A percentile compares a stretch with the other conserved stretches of the same genome.
phyloP scores from a whole-genome alignment of 352 stramenopile genomes.

The Globisporangium abappressorium region DNA sequence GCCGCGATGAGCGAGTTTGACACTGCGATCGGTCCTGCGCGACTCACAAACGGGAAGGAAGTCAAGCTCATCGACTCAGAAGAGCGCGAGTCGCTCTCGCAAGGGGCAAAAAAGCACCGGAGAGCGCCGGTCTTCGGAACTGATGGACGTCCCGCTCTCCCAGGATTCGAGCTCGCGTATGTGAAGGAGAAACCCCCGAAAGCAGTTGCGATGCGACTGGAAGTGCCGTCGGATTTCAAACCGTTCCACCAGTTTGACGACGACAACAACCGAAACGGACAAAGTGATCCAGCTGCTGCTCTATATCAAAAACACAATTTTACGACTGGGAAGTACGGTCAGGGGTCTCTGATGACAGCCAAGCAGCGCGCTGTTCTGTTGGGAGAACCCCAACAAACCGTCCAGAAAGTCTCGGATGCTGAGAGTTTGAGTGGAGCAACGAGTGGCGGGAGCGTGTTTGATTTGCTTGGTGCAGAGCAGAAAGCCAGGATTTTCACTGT shows the following conservation, averaged over 20 bases:
- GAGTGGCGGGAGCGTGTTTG: constrained; percentile 52
- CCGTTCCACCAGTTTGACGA: constrained; percentile 47
- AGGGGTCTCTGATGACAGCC: constrained; percentile 40
- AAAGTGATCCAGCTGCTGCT: constrained; percentile 17
- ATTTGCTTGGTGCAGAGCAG: constrained; percentile 45
- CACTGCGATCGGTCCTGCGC: constrained; percentile 38
- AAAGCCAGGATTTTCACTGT: constrained; percentile 43
- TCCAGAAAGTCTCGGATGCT: not conserved
- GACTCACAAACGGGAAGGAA: constrained; percentile 18
- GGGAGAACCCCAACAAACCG: constrained; percentile 16
- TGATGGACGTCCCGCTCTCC: constrained; percentile 53
- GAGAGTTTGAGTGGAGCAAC: not conserved
- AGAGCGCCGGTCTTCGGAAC: constrained; percentile 33
- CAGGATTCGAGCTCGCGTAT: constrained; percentile 49
- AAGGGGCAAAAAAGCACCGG: not conserved
- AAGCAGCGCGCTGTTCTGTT: constrained; percentile 46
- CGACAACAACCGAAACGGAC: constrained; percentile 1
- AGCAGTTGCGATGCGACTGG: constrained; percentile 32
- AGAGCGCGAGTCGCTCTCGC: constrained; percentile 24
- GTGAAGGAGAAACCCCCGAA: constrained; percentile 45
- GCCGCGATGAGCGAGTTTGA: constrained; percentile 71
- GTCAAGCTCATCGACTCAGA: constrained; percentile 36
- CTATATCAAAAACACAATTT: constrained; percentile 67
- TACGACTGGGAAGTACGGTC: constrained; percentile 34
- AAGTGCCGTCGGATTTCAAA: constrained; percentile 54